These are phyloP conservation scores for Claviceps pusilla DNA, from an alignment of 2,329 filamentous ascomycete species.

Conservation along the genomic window DNA sequence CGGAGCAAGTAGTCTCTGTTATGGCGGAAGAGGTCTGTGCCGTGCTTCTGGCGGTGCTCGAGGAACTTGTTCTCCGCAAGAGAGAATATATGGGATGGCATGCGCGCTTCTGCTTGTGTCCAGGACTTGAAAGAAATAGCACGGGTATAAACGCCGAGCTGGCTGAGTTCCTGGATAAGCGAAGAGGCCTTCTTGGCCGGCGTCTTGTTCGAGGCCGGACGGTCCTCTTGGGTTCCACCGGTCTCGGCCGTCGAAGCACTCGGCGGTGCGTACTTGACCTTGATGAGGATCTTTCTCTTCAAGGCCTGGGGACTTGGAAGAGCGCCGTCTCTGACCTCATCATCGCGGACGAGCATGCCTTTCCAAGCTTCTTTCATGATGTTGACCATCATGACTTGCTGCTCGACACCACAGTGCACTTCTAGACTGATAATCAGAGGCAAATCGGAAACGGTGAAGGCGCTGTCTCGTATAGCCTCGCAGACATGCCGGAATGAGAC, in stretches of 20 bases:
- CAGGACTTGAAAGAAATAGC: conserved; percentile 73
- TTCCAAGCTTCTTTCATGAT: conserved; percentile 81
- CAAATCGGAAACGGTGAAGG: conserved; percentile 59
- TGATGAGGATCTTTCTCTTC: conserved; percentile 66
- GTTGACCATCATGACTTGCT: conserved; percentile 81
- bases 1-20: conserved; percentile 75
- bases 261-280: conserved; percentile 55
- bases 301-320: conserved; percentile 58
- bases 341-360: conserved; percentile 49
- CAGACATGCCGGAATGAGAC: conserved; percentile 80
- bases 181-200: conserved; percentile 34
- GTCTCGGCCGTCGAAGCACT: conserved; percentile 15
- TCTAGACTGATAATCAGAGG: conserved; percentile 92
- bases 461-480: conserved; percentile 60
- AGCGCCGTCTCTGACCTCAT: conserved; percentile 27
- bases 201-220: conserved; percentile 28
- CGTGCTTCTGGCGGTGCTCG: conserved; percentile 36
- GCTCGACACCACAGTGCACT: conserved; percentile 65
- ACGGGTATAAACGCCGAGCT: conserved; percentile 67
- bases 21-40: conserved; percentile 53
- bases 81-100: conserved; percentile 56
- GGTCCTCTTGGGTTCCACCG: conserved; percentile 21
- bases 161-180: conserved; percentile 60
- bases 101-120: conserved; percentile 51
- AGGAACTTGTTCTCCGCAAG: conserved; percentile 51